These are phyloP conservation scores for Penicillium hesseltinei DNA, from an alignment of 2,329 filamentous ascomycete species.

Conservation along the genomic window DNA sequence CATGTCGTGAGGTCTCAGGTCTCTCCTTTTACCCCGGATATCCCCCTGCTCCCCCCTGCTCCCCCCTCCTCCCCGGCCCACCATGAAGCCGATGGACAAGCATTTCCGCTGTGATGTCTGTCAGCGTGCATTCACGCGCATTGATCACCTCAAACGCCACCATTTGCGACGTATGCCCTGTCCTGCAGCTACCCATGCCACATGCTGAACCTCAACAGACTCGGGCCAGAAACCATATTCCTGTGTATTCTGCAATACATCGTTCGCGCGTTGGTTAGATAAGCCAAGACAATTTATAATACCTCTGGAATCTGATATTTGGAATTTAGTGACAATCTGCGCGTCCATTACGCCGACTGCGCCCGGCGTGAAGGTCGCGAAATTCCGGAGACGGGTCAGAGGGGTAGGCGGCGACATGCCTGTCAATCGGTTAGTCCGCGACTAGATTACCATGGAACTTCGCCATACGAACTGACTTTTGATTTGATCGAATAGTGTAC, in stretches of 20 bases:
- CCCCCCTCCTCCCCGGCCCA: conserved; percentile 27
- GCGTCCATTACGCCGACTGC: conserved; percentile 48
- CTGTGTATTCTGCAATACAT: conserved; percentile 46
- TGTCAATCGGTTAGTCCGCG: conserved; percentile 44
- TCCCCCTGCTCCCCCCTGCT: conserved; percentile 29
- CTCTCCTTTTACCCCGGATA: conserved; percentile 23
- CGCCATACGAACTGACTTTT: background rate
- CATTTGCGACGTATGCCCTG: conserved; percentile 43
- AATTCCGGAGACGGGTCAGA: conserved; percentile 47
- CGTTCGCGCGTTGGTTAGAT: conserved; percentile 47
- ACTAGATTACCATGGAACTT: background rate
- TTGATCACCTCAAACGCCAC: conserved; percentile 50
- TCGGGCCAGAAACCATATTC: conserved; percentile 50
- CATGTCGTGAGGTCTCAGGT: background rate
- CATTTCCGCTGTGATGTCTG: conserved; percentile 47
- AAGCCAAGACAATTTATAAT: background rate
- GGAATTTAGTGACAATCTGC: conserved; percentile 44
- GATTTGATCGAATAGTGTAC: conserved; percentile 38
- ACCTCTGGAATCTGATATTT: background rate
- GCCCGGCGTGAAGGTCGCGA: conserved; percentile 42
- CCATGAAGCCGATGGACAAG: conserved; percentile 41
- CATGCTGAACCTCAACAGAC: conserved; percentile 33
- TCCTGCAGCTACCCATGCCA: conserved; percentile 5
- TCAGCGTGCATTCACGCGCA: conserved; percentile 47
- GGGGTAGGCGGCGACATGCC: conserved; percentile 48